These are phyloP conservation scores for Lachancea waltii DNA, from an alignment of 805 yeast species.

Conservation along the genomic window DNA sequence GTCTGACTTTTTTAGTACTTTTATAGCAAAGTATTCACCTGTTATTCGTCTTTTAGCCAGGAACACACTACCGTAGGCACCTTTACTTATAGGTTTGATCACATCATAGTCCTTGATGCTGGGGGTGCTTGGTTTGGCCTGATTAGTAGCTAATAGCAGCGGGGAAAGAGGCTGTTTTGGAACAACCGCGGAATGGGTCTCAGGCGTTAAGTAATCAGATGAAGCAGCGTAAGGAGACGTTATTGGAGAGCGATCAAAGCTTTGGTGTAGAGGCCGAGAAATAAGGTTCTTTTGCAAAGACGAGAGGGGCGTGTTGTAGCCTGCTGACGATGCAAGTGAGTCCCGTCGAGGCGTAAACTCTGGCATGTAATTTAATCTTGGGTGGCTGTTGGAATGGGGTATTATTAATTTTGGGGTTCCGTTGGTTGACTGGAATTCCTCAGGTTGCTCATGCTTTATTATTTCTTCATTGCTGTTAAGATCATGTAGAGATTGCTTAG, in stretches of 20 bases:
- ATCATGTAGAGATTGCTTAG: conserved; percentile 33
- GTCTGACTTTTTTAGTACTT: conserved; percentile 83
- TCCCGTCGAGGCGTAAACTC: conserved; percentile 47
- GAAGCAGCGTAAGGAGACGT: conserved; percentile 54
- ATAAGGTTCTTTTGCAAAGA: conserved; percentile 50
- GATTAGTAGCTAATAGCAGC: conserved; percentile 58
- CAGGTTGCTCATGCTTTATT: conserved; percentile 1
- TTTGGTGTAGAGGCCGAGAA: conserved; percentile 9
- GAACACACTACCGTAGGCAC: conserved; percentile 96
- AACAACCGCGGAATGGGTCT: conserved; percentile 18
- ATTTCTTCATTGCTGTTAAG: not conserved
- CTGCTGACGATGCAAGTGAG: conserved; percentile 44
- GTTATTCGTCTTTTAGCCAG: conserved; percentile 76
- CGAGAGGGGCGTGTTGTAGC: conserved; percentile 46
- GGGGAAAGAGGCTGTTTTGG: conserved; percentile 74
- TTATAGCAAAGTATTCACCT: conserved; percentile 93
- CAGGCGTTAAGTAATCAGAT: conserved; percentile 36
- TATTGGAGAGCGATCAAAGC: conserved; percentile 39
- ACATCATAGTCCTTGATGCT: conserved; percentile 85
- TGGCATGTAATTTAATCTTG: conserved; percentile 28
- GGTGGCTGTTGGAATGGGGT: conserved; percentile 13
- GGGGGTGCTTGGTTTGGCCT: conserved; percentile 50
- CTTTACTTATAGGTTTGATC: conserved; percentile 88
- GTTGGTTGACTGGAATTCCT: conserved; percentile 6
- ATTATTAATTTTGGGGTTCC: conserved; percentile 13